Evolutionary conservation across 2,329 filamentous ascomycete genomes (phyloP).

Genomic region (Didymella pinodella): DNA sequence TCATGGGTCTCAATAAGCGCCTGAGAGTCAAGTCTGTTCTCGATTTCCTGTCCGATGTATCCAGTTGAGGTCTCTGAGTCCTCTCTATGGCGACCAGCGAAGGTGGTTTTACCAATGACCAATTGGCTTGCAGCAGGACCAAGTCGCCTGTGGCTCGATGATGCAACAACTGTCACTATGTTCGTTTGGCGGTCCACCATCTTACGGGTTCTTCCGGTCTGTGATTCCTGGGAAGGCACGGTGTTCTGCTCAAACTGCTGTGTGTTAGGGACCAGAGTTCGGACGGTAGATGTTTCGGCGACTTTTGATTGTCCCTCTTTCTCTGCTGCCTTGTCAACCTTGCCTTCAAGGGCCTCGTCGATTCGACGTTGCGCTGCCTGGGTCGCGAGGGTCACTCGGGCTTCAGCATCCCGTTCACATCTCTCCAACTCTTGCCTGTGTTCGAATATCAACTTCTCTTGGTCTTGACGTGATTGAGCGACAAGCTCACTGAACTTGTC

Average conservation of each 20-base stretch:
- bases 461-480: neutral
- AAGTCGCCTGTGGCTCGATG: neutral
- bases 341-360: neutral
- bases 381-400: neutral
- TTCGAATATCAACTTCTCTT: neutral
- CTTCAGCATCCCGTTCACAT: neutral
- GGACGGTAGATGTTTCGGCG: neutral
- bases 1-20: conserved; percentile 11
- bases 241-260: neutral
- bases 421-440: neutral
- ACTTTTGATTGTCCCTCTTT: neutral
- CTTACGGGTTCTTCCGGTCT: conserved; percentile 24
- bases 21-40: conserved; percentile 12
- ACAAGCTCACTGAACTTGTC: conserved; percentile 16
- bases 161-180: conserved; percentile 14
- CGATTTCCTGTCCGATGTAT: conserved; percentile 16
- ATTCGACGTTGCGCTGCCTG: neutral
- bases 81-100: neutral
- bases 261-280: conserved; percentile 1
- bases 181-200: conserved; percentile 32
- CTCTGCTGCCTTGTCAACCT: neutral
- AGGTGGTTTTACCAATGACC: neutral
- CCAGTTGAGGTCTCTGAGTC: neutral
- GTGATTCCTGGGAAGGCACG: neutral
- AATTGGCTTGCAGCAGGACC: neutral